Base-by-base conservation (phyloP, 176 grass and related monocot genomes). In the Aegilops longissima region DNA sequence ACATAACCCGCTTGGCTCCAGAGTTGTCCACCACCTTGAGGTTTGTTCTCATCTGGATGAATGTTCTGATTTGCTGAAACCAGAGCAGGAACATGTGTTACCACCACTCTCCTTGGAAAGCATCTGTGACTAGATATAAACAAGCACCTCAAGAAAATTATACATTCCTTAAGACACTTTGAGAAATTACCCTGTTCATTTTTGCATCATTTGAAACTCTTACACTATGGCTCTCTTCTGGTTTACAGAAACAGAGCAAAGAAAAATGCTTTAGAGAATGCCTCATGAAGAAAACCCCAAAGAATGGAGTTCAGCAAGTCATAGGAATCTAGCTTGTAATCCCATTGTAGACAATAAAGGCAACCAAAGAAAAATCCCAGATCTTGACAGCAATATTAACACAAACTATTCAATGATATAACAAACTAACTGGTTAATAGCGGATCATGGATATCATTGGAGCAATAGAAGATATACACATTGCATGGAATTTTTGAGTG, bases 11-110 rank as follows among this genome's bases (percentile, higher is more conserved):
- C 84, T 94, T 98, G 21, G 97, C 97, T 11, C 97, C 94, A 0
- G 97, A 98, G 79, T 98, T 98, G 83, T 96, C 97, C 8, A 93
- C 97, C 23, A 96, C 97, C 82, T 96, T 98, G 21, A 98, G 94
- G 66, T 94, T 98, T 29, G 97, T 98, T 83, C 94, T 93, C 94
- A 94, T 96, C 80, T 96, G 97, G 80, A 98, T 91, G 85, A 98
- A 98, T 71, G 97, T 96, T 86, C 97, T 96, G 83, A 93, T 91
- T 96, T 94, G 94, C 97, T 99, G 90, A 36, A 91, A 76, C 51
- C 25, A 45, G 81, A 87, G 14, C 8, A 62, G 23, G 35, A 62
- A 56, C 12, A 18, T 16, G 8, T 54, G 56, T 86, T 62, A 33
- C 30, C 13, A 62, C 25, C 25, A 25, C 25, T 25, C 25, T 25